Base-by-base conservation (phyloP, 768 basidiomycete species). In the Lentinula boryana region DNA sequence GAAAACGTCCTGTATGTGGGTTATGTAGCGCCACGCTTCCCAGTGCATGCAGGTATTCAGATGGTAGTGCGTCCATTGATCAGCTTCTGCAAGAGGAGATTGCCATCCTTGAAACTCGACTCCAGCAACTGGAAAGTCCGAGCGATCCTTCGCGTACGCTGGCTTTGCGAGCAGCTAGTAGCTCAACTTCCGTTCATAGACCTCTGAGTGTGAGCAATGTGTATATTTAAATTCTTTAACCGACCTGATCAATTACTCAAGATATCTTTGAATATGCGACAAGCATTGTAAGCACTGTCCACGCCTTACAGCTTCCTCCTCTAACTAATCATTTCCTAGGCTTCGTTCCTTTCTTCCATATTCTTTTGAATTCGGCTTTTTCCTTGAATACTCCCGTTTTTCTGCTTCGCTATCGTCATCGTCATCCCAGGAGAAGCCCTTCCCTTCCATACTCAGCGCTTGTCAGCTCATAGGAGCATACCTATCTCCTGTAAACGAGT, bases 341-440 rank as follows among this genome's bases (percentile, higher is more conserved):
- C 58, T 66, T n/a, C 60, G 55, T 41, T 63, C 63, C 32, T 67
- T 68, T 58, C 58, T 66, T 18, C 56, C 62, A 13, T 62, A 66
- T 16, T 48, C 63, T 0, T 69, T 74, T 18, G 75, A 77, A 43
- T 66, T 82, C 48, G 78, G 79, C 0, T 76, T 84, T 55, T 84
- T 82, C 68, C 72, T 85, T 58, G 66, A 80, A 60, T 51, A 72
- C 13, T 63, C 68, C 5, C 76, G 79, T 15, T 76, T 83, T 61
- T 68, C 71, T 1, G 63, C 68, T 60, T 64, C 46, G 60, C 70
- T 71, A 44, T 65, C 41, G 15, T 63, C 69, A n/a, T 69, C 71
- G 12, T 62, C 63, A 7, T 62, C 66, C 38, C 60, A 64, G 10
- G 65, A 33, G 40, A 62, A 58, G n/a, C 64, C 61, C 0, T 44